These are phyloP conservation scores for Agroathelia rolfsii DNA, from an alignment of 1,284 basidiomycete species.

Conservation along the genomic window DNA sequence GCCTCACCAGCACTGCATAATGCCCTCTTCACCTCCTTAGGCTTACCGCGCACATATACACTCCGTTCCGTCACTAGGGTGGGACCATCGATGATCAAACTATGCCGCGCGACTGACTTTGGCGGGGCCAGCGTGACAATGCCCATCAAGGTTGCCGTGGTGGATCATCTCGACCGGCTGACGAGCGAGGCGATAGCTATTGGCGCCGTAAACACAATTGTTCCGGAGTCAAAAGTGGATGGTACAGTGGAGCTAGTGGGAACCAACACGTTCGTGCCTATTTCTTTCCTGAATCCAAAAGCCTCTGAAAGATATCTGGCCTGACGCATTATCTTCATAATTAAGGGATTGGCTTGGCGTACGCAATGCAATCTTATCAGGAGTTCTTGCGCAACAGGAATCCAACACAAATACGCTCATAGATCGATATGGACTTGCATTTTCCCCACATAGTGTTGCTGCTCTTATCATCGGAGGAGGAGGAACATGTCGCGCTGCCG, in stretches of 20 bases:
- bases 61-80: slow-evolving; percentile 24
- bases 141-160: slow-evolving; percentile 15
- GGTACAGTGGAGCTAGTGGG: slow-evolving; percentile 22
- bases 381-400: slow-evolving; percentile 15
- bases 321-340: neutral
- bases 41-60: slow-evolving; percentile 17
- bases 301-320: too few relatives aligned
- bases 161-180: slow-evolving; percentile 17
- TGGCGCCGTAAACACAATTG: slow-evolving; percentile 18
- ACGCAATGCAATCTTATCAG: slow-evolving; percentile 21
- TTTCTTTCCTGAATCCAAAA: too few relatives aligned
- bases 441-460: slow-evolving; percentile 13
- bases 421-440: slow-evolving; percentile 12
- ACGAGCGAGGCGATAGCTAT: slow-evolving; percentile 20
- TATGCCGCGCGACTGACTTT: slow-evolving; percentile 15
- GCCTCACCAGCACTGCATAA: slow-evolving; percentile 25
- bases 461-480: slow-evolving; percentile 18
- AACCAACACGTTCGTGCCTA: slow-evolving; percentile 21
- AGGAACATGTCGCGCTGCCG: slow-evolving; percentile 16
- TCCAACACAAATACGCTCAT: too few relatives aligned
- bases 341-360: slow-evolving; percentile 20
- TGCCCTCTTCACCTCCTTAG: slow-evolving; percentile 19
- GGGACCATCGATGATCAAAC: slow-evolving; percentile 20
- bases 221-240: slow-evolving; percentile 10
- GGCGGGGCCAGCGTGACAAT: slow-evolving; percentile 19